phyloP scores from a whole-genome alignment of 2,329 filamentous ascomycete species.

The Colletotrichum gigasporum region DNA sequence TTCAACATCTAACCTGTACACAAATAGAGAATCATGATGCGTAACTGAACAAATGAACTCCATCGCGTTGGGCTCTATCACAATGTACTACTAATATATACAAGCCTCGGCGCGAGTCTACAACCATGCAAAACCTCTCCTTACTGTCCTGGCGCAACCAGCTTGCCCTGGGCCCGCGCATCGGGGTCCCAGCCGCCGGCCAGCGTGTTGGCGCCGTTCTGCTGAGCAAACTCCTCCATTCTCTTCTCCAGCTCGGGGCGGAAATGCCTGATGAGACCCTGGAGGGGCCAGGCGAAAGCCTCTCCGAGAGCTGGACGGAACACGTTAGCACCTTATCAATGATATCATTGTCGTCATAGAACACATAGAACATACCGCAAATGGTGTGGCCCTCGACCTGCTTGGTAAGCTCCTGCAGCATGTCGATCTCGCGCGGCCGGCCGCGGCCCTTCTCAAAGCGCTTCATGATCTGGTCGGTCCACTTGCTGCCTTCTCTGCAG shows the following conservation, averaged over 20 bases:
- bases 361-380: constrained; percentile 75
- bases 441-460: constrained; percentile 93
- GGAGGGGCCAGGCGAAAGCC: constrained; percentile 98
- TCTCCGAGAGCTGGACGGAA: constrained; percentile 78
- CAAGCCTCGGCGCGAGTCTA: constrained; percentile 32
- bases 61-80: constrained; percentile 32
- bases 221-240: constrained; percentile 81
- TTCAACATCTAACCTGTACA: neutral
- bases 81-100: constrained; percentile 35
- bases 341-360: constrained; percentile 11
- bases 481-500: constrained; percentile 99
- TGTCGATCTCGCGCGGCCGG: constrained; percentile 93
- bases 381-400: constrained; percentile 99
- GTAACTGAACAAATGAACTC: constrained; percentile 21
- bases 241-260: constrained; percentile 92
- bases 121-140: constrained; percentile 21
- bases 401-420: constrained; percentile 99
- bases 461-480: constrained; percentile 99
- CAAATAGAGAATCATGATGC: neutral
- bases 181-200: constrained; percentile 90
- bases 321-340: constrained; percentile 40
- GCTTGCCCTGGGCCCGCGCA: constrained; percentile 78
- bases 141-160: constrained; percentile 92
- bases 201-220: constrained; percentile 72
- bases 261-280: constrained; percentile 98